Conservation (phyloP, 768 basidiomycete genomes). For the Sporobolomyces phaffii region DNA sequence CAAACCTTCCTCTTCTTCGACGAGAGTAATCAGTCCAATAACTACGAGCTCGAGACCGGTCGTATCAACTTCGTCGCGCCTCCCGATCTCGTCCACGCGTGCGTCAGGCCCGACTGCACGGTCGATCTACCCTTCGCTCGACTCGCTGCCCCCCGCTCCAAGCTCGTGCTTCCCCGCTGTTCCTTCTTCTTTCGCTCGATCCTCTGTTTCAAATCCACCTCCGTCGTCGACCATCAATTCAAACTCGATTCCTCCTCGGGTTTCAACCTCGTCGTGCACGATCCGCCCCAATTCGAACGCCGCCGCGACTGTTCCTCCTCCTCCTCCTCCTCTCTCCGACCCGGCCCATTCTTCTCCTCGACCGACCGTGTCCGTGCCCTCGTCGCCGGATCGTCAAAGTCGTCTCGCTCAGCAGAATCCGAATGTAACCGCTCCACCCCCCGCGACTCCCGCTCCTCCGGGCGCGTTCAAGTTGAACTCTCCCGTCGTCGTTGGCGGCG, state of each 20-base stretch:
- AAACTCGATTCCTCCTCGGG: too few species aligned
- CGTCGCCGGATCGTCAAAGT: too few species aligned
- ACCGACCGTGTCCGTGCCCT: too few species aligned
- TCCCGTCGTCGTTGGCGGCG: too few species aligned
- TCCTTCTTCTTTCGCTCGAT: too few species aligned
- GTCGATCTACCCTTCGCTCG: slow-evolving; percentile 29
- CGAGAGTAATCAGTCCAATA: neutral
- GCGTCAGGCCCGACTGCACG: neutral
- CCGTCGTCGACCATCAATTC: neutral
- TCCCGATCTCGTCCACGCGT: neutral
- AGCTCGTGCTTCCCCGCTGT: neutral
- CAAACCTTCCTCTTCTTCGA: neutral
- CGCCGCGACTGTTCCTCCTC: too few species aligned
- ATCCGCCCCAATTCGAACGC: too few species aligned
- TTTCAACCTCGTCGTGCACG: too few species aligned
- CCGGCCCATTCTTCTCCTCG: neutral
- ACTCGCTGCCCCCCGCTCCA: neutral
- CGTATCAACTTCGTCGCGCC: neutral
- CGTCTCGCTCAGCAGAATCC: too few species aligned
- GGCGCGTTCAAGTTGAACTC: slow-evolving; percentile 24
- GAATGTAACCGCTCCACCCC: too few species aligned
- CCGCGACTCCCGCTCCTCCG: slow-evolving; percentile 29
- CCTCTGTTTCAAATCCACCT: neutral
- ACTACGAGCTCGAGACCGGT: neutral
- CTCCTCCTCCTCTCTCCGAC: neutral